Conservation (phyloP, 2,329 filamentous ascomycete genomes). For the Stylonectria norvegica region DNA sequence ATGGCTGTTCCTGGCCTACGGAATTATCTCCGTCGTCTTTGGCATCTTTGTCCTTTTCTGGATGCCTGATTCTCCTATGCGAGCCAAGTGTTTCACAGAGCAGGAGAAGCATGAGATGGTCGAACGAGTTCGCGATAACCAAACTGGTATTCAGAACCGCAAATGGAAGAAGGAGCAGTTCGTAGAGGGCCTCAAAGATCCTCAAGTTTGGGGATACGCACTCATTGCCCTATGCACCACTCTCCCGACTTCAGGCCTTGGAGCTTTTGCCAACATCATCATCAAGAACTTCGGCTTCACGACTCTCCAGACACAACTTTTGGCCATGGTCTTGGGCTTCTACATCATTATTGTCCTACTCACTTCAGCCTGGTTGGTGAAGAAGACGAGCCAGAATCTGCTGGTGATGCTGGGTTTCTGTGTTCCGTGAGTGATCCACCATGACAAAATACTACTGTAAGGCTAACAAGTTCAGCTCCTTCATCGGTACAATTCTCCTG, state of each 20-base stretch:
- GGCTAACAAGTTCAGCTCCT: slow-evolving; percentile 47
- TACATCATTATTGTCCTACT: slow-evolving; percentile 71
- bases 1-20: slow-evolving; percentile 64
- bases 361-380: slow-evolving; percentile 63
- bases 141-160: slow-evolving; percentile 59
- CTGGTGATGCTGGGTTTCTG: slow-evolving; percentile 63
- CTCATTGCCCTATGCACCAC: slow-evolving; percentile 68
- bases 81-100: slow-evolving; percentile 65
- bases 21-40: slow-evolving; percentile 59
- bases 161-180: slow-evolving; percentile 45
- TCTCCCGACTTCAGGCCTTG: slow-evolving; percentile 68
- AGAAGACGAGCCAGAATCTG: slow-evolving; percentile 66
- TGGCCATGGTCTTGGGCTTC: slow-evolving; percentile 71
- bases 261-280: slow-evolving; percentile 71
- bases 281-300: slow-evolving; percentile 67
- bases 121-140: slow-evolving; percentile 57
- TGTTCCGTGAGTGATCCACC: slow-evolving; percentile 50
- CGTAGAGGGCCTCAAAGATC: slow-evolving; percentile 56
- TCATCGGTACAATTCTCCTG: slow-evolving; percentile 67
- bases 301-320: slow-evolving; percentile 64
- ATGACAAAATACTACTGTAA: background rate
- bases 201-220: slow-evolving; percentile 63
- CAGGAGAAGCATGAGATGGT: slow-evolving; percentile 63
- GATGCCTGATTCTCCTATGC: slow-evolving; percentile 69
- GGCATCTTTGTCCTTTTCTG: slow-evolving; percentile 61